A percentile compares a stretch with the other conserved stretches of the same genome.
phyloP scores from a whole-genome alignment of 148 eudicot genomes.

The Rhododendron molle region DNA sequence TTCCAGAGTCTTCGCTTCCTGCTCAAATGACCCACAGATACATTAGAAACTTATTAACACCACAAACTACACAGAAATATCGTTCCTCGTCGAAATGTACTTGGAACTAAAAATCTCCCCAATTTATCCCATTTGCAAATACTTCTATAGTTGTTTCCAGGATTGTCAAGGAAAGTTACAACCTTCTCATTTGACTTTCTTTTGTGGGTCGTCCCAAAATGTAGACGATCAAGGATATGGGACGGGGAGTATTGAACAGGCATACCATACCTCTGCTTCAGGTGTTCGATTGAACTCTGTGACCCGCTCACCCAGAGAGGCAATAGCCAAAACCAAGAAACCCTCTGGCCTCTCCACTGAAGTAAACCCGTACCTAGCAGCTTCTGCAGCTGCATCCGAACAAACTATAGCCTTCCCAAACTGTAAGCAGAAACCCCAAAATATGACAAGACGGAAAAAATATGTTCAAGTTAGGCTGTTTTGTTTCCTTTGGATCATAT shows the following conservation, averaged over 20 bases:
- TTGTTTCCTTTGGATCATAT: neutral
- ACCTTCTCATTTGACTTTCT: neutral
- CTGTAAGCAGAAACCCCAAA: conserved; percentile 19
- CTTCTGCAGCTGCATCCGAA: conserved; percentile 84
- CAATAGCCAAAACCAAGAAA: conserved; percentile 72
- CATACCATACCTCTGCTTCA: conserved; percentile 26
- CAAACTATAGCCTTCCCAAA: conserved; percentile 81
- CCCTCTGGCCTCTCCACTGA: conserved; percentile 78
- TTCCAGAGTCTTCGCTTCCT: conserved; percentile 60
- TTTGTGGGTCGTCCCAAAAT: neutral
- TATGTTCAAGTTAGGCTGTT: neutral
- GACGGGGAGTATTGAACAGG: too few species aligned
- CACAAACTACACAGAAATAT: neutral
- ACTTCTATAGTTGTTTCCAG: neutral
- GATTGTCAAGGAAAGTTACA: neutral
- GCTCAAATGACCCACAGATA: neutral
- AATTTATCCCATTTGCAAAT: neutral
- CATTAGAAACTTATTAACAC: neutral
- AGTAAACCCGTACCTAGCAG: conserved; percentile 78
- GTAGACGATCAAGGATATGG: neutral
- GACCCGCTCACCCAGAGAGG: conserved; percentile 61
- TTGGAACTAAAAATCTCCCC: neutral
- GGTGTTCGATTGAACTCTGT: conserved; percentile 49
- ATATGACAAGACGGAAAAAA: neutral
- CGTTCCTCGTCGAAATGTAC: neutral